Evolutionary conservation across 179 eudicot genomes (phyloP).

Genomic region (Pouteria campechiana): DNA sequence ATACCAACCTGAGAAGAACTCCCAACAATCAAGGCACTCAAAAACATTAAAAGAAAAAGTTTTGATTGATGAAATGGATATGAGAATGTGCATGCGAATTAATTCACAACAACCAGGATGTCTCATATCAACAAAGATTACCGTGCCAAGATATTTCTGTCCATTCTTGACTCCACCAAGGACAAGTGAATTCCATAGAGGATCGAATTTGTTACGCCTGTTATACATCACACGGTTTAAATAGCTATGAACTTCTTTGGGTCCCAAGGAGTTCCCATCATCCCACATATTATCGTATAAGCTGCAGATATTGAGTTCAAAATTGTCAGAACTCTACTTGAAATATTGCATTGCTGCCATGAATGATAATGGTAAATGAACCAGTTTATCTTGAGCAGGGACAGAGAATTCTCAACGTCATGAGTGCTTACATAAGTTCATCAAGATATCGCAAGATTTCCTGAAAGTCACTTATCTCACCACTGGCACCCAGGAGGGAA

Average conservation of each 20-base stretch:
- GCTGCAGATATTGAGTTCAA: constrained; percentile 27
- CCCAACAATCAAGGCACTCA: not conserved
- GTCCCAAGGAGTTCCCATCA: constrained; percentile 93
- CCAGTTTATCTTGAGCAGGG: no score
- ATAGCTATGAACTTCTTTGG: constrained; percentile 90
- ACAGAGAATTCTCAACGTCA: no score
- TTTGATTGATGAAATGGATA: no score
- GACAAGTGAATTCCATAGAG: constrained; percentile 90
- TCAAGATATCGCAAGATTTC: constrained; percentile 74
- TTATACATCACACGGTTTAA: constrained; percentile 85
- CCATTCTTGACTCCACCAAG: constrained; percentile 96
- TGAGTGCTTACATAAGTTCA: constrained; percentile 69
- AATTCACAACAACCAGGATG: no score
- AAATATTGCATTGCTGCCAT: no score
- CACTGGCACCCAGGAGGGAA: constrained; percentile 87
- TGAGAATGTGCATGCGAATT: no score
- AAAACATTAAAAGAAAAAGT: no score
- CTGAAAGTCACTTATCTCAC: constrained; percentile 95
- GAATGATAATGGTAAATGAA: no score
- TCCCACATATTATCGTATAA: constrained; percentile 96
- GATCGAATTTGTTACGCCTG: constrained; percentile 93
- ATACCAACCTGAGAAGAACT: constrained; percentile 58
- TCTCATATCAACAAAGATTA: constrained; percentile 24
- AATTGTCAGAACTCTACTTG: no score
- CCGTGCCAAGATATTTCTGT: constrained; percentile 89